Evolutionary conservation across 2,329 filamentous ascomycete genomes (phyloP).

Genomic region (Stachybotrys elegans): DNA sequence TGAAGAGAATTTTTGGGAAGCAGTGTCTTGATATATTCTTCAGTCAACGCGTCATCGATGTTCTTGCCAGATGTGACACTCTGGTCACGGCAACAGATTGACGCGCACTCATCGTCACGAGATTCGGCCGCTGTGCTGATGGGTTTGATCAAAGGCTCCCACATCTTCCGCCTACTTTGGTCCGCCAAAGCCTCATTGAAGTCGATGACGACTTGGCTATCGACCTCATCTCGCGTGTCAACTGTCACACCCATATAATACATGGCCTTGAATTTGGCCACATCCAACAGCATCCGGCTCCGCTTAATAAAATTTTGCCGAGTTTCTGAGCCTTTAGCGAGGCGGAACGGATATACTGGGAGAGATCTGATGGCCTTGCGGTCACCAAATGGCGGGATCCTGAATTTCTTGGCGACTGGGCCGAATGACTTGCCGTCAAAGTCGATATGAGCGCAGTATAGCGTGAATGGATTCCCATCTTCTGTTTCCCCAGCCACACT

Average conservation of each 20-base stretch:
- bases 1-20: background rate
- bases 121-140: background rate
- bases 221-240: constrained; percentile 18
- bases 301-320: constrained; percentile 13
- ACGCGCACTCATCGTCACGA: background rate
- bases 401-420: constrained; percentile 15
- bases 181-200: constrained; percentile 19
- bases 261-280: constrained; percentile 16
- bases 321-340: background rate
- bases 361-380: constrained; percentile 17
- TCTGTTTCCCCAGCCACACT: too few species aligned
- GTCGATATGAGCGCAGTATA: constrained; percentile 19
- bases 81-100: background rate
- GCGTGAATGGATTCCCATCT: constrained; percentile 2
- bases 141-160: too few species aligned
- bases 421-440: constrained; percentile 25
- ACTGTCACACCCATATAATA: constrained; percentile 20
- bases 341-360: constrained; percentile 19
- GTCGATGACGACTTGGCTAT: constrained; percentile 26
- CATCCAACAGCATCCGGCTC: constrained; percentile 15
- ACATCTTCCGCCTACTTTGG: background rate
- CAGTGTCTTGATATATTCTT: constrained; percentile 3
- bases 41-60: constrained; percentile 4
- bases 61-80: constrained; percentile 2
- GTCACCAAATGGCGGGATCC: constrained; percentile 18